Evolutionary conservation across 352 stramenopile genomes (phyloP), one percentile per base, ranked within the genome.

Genomic region (Phytophthora lateralis): DNA sequence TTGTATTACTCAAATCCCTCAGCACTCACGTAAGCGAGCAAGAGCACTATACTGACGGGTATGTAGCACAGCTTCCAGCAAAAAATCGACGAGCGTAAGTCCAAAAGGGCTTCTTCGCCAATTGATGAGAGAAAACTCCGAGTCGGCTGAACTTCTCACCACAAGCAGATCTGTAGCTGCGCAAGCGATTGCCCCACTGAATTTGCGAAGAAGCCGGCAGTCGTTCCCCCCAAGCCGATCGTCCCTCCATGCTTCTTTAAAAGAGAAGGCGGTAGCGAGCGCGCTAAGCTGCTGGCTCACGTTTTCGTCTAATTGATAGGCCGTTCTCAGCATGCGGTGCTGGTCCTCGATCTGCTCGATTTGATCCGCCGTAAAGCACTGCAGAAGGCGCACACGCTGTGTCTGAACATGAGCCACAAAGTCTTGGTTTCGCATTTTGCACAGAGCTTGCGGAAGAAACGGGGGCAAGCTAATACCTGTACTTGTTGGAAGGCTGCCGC

Each of bases 281-380:
- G 53, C 42, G 54, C 51, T 60, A 1, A 75, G n/a, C 49, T 65
- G 50, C 20, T 58, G 41, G 15, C 52, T 67, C 55, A 75, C 61
- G 29, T 63, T 42, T 6, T 75, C 66, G 4, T 75, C 66, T 37
- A 73, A 44, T 27, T 68, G 66, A 34, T 71, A 75, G 7, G 51
- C 27, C 34, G 61, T 71, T 39, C 61, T 51, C 12, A 75, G 43
- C 20, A 43, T 47, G 21, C 61, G 56, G 44, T 75, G 66, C 57
- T 75, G 55, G 43, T 70, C 57, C 49, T 71, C 55, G 55, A 74
- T 68, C 29, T 63, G 53, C 21, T 74, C 61, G 10, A 74, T 63
- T 46, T 71, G 45, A 41, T 75, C 61, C 12, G 49, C 37, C 9
- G 66, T 59, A 57, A 63, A 75, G 8, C 57, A 34, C 9, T 64